Percentiles rank a stretch among this genome's conserved stretches.
Evolutionary conservation across 108 stramenopile species (phyloP).

Genomic region (Nitzschia inconspicua): DNA sequence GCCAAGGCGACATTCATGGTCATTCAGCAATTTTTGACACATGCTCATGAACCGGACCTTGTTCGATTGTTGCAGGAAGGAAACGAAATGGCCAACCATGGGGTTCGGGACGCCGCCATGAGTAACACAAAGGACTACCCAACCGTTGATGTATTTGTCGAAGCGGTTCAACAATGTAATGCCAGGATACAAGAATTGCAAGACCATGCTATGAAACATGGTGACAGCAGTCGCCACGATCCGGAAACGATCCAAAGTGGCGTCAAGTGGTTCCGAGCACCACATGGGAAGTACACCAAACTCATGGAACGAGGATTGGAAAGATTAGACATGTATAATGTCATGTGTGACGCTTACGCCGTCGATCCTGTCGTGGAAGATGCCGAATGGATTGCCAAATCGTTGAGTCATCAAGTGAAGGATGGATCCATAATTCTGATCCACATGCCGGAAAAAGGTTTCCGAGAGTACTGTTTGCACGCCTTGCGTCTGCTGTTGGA

Average conservation of each 20-base stretch:
- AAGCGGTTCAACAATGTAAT: conserved; percentile 19
- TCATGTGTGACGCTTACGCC: conserved; percentile 30
- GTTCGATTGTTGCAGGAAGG: conserved; percentile 21
- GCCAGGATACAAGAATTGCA: conserved; percentile 12
- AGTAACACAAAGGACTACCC: neutral
- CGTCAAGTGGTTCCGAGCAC: conserved; percentile 24
- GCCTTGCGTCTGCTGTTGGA: conserved; percentile 13
- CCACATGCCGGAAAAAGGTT: conserved; percentile 27
- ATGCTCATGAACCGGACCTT: conserved; percentile 11
- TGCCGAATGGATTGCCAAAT: conserved; percentile 6
- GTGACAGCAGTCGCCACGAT: neutral
- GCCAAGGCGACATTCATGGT: conserved; percentile 35
- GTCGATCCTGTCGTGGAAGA: conserved; percentile 26
- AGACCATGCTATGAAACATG: neutral
- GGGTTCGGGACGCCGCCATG: conserved; percentile 10
- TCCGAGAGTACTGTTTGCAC: conserved; percentile 14
- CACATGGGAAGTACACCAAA: conserved; percentile 16
- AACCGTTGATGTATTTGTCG: neutral
- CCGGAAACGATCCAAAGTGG: neutral
- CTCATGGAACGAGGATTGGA: conserved; percentile 17
- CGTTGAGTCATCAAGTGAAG: conserved; percentile 9
- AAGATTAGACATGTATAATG: conserved; percentile 3
- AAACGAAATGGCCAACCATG: conserved; percentile 31
- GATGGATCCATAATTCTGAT: conserved; percentile 19
- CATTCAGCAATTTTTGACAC: neutral